Base-by-base conservation (phyloP, 1,284 basidiomycete species). In the Leucoagaricus sp. region DNA sequence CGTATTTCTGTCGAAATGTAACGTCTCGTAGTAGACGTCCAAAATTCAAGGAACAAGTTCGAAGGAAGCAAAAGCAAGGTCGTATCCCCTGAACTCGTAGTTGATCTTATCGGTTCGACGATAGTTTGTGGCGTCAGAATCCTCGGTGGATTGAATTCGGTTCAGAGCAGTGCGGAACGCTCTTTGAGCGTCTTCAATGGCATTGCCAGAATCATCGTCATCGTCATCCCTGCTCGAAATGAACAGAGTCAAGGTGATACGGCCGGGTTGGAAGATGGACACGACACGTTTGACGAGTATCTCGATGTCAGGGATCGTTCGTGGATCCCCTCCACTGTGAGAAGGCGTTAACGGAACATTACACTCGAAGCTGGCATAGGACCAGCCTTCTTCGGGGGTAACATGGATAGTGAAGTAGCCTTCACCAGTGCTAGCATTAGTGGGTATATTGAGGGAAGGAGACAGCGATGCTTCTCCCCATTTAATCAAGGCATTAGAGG, bases 371-470 rank as follows among this genome's bases (percentile, higher is more conserved):
- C 90, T 93, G 49, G 97, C 97, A 72, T 97, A 99, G 48, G 94
- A 96, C 87, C 93, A 98, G 57, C 93, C 96, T 63, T 91, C 87
- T 73, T 99, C 97, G 31, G 97, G 97, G 0, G 97, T 99, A 53
- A 99, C 97, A 72, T 99, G 97, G 60, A 99, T 96, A 7, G 95
- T 99, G 73, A 94, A 98, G 76, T 99, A 99, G 29, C 95, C 93
- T 69, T 96, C 94, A 21, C 85, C 83, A 34, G 60, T 60, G 44
- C 57, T 61, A 5, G 55, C 46, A 13, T 19, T 25, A 23, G 36
- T 25, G 36, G 53, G 52, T 36, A 47, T 26, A 46, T 26, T 17
- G 17, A 50, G 41, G 21, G 48, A 57, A 6, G 49, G 49, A 41
- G 42, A 40, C 21, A 67, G 56, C 13, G 66, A 61, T 31, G 75